Evolutionary conservation across 2,329 filamentous ascomycete species (phyloP).

Genomic region (Fusarium nisikadoi): DNA sequence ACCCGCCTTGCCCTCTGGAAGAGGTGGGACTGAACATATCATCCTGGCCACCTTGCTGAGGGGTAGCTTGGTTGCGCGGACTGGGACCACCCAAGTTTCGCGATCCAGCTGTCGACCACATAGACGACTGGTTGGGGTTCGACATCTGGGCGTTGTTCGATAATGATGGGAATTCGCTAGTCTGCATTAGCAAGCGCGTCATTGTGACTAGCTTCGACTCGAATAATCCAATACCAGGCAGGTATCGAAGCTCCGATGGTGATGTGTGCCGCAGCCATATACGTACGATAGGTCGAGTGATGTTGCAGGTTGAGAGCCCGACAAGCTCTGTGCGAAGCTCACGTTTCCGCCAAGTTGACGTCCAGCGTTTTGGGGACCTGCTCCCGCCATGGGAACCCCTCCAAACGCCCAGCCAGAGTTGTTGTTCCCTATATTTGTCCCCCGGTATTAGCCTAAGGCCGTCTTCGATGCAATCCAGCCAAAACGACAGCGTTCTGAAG

Average conservation of each 20-base stretch:
- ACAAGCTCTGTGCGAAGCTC: constrained; percentile 74
- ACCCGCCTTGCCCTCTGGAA: constrained; percentile 60
- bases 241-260: background rate
- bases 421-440: constrained; percentile 57
- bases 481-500: constrained; percentile 6
- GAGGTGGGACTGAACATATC: constrained; percentile 56
- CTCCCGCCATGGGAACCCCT: constrained; percentile 68
- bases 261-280: constrained; percentile 12
- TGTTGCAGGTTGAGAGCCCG: constrained; percentile 70
- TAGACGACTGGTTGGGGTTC: constrained; percentile 59
- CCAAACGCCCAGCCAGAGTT: constrained; percentile 71
- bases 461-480: constrained; percentile 8
- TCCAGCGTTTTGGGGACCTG: constrained; percentile 62
- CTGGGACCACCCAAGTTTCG: constrained; percentile 61
- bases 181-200: constrained; percentile 10
- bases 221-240: background rate
- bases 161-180: constrained; percentile 74
- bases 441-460: constrained; percentile 38
- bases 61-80: constrained; percentile 63
- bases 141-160: constrained; percentile 69
- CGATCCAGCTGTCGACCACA: constrained; percentile 65
- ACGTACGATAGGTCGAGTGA: constrained; percentile 74
- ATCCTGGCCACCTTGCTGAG: constrained; percentile 63
- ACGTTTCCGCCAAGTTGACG: constrained; percentile 68
- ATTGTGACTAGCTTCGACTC: background rate